These are phyloP conservation scores for Pythium sp. DNA, from an alignment of 352 stramenopile genomes.

Conservation along the genomic window DNA sequence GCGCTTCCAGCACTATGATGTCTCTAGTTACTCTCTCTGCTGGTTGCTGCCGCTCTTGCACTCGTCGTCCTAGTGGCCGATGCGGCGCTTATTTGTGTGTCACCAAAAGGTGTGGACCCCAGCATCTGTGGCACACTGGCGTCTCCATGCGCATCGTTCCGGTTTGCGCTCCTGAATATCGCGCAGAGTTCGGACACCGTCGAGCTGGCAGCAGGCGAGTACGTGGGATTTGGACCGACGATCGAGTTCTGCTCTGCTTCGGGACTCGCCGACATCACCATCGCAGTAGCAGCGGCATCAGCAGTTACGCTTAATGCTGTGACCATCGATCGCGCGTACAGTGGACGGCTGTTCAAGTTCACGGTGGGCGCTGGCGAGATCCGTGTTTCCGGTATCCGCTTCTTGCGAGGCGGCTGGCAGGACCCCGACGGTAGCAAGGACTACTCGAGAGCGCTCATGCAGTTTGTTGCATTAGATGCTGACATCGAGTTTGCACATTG, in stretches of 20 bases:
- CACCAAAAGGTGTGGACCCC: background rate
- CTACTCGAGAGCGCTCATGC: constrained; percentile 18
- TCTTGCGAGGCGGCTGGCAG: constrained; percentile 16
- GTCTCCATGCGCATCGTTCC: constrained; percentile 1
- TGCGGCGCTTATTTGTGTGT: constrained; percentile 1
- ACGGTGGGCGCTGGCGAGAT: background rate
- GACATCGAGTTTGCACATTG: constrained; percentile 16
- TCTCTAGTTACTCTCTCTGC: background rate
- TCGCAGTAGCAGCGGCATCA: background rate
- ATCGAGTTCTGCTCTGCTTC: constrained; percentile 6
- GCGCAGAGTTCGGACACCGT: background rate
- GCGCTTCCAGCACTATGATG: background rate
- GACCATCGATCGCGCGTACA: constrained; percentile 11
- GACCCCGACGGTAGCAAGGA: constrained; percentile 7
- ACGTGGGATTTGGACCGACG: constrained; percentile 4
- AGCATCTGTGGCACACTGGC: background rate
- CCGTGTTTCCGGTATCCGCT: background rate
- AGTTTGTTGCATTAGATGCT: constrained; percentile 6
- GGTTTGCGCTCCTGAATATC: constrained; percentile 5
- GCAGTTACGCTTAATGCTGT: background rate
- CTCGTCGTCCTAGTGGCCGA: constrained; percentile 20
- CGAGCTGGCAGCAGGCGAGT: background rate
- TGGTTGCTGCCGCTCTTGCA: background rate
- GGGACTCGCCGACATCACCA: background rate
- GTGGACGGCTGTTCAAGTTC: constrained; percentile 1